These are phyloP conservation scores for Juncus inflexus DNA, from an alignment of 176 grass and related monocot genomes.

Conservation along the genomic window DNA sequence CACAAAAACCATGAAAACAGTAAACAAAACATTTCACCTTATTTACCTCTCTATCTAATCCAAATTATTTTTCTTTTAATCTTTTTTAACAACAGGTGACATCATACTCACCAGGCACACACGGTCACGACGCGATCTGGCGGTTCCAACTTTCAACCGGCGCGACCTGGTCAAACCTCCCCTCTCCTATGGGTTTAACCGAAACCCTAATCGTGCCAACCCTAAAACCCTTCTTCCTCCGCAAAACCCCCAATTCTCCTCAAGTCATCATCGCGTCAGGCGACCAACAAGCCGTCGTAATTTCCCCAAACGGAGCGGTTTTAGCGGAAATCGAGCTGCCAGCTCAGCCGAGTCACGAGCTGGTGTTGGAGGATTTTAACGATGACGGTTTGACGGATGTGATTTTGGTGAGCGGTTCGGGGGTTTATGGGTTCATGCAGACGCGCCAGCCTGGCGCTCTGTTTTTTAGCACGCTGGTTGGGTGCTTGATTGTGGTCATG, in stretches of 20 bases:
- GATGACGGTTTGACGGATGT: slow-evolving; percentile 81
- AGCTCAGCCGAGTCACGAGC: slow-evolving; percentile 52
- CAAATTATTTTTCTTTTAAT: background rate
- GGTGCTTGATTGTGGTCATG: slow-evolving; percentile 81
- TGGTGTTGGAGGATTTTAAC: slow-evolving; percentile 74
- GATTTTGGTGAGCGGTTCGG: slow-evolving; percentile 55
- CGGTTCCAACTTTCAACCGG: slow-evolving; percentile 87
- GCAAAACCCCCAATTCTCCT: slow-evolving; percentile 35
- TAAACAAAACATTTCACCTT: too few relatives aligned
- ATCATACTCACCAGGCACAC: slow-evolving; percentile 67
- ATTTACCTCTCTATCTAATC: background rate
- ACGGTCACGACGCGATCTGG: slow-evolving; percentile 76
- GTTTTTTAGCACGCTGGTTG: slow-evolving; percentile 90
- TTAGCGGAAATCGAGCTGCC: slow-evolving; percentile 69
- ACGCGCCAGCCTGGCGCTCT: slow-evolving; percentile 84
- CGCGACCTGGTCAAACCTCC: slow-evolving; percentile 93
- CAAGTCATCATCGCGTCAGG: slow-evolving; percentile 73
- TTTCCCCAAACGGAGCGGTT: slow-evolving; percentile 65
- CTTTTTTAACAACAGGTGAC: slow-evolving; percentile 46
- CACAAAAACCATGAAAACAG: too few relatives aligned
- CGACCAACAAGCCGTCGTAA: slow-evolving; percentile 76
- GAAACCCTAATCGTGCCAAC: slow-evolving; percentile 86
- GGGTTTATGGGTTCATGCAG: slow-evolving; percentile 79
- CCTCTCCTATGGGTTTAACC: slow-evolving; percentile 79
- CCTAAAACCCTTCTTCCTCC: slow-evolving; percentile 62